These are phyloP conservation scores for Candida broadrunensis DNA, from an alignment of 805 yeast genomes.

Conservation along the genomic window DNA sequence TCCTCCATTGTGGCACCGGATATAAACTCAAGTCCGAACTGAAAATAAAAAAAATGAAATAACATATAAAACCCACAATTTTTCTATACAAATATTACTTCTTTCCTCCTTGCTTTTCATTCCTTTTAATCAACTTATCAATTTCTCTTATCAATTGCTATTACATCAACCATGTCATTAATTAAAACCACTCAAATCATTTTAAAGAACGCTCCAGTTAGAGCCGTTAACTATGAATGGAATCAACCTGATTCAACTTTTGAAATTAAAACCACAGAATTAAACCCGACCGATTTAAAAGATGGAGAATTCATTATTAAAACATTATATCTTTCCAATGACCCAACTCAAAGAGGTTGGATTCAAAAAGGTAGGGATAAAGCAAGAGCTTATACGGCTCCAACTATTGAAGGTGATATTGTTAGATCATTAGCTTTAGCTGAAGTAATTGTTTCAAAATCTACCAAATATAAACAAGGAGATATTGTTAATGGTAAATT, in stretches of 20 bases:
- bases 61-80: too few species aligned
- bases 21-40: too few species aligned
- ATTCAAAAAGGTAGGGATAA: constrained; percentile 35
- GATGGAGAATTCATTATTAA: constrained; percentile 46
- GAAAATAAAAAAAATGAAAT: too few species aligned
- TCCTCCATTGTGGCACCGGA: too few species aligned
- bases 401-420: constrained; percentile 42
- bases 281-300: constrained; percentile 14
- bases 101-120: too few species aligned
- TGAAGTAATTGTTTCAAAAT: constrained; percentile 46
- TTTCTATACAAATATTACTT: too few species aligned
- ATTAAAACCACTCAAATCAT: constrained; percentile 11
- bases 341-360: constrained; percentile 64
- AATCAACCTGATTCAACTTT: constrained; percentile 24
- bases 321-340: constrained; percentile 48
- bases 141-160: too few species aligned
- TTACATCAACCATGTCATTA: too few species aligned
- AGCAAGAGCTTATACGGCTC: constrained; percentile 29
- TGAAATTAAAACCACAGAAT: constrained; percentile 11
- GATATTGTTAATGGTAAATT: constrained; percentile 33
- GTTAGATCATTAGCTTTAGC: constrained; percentile 48
- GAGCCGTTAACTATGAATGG: constrained; percentile 16
- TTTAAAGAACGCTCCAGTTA: constrained; percentile 20
- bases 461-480: constrained; percentile 27
- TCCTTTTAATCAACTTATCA: too few species aligned